phyloP scores from a whole-genome alignment of 2,329 filamentous ascomycete genomes.

The Arthrobotrys conoides region DNA sequence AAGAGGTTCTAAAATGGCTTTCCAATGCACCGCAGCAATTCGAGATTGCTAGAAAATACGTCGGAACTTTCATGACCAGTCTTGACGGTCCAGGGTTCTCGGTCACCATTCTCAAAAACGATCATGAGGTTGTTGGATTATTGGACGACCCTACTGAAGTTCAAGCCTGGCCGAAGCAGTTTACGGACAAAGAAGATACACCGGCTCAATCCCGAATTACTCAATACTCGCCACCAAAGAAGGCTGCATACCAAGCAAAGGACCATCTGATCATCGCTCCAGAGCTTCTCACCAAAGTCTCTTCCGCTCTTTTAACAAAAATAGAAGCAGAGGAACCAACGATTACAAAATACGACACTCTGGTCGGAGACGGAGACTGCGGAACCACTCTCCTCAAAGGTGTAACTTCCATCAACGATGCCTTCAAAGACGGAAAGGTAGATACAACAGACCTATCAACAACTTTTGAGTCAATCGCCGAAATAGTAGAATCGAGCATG shows the following conservation, averaged over 20 bases:
- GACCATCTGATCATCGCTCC: slow-evolving; percentile 4
- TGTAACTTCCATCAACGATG: slow-evolving; percentile 66
- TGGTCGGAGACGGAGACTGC: slow-evolving; percentile 67
- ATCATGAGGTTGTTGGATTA: slow-evolving; percentile 76
- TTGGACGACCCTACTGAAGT: slow-evolving; percentile 79
- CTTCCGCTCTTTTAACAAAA: slow-evolving; percentile 69
- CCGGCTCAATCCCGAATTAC: slow-evolving; percentile 30
- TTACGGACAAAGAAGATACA: slow-evolving; percentile 64
- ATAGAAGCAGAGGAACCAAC: slow-evolving; percentile 79
- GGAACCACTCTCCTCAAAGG: slow-evolving; percentile 69
- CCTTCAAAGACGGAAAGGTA: slow-evolving; percentile 71
- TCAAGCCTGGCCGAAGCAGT: slow-evolving; percentile 75
- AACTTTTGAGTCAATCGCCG: slow-evolving; percentile 70
- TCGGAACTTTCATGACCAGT: slow-evolving; percentile 83
- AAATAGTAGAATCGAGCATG: slow-evolving; percentile 71
- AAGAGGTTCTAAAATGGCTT: slow-evolving; percentile 78
- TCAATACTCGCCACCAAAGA: slow-evolving; percentile 27
- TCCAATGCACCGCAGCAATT: slow-evolving; percentile 73
- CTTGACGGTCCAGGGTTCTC: slow-evolving; percentile 83
- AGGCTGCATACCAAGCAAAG: slow-evolving; percentile 23
- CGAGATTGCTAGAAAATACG: slow-evolving; percentile 75
- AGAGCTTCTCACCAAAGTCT: slow-evolving; percentile 15
- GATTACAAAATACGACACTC: slow-evolving; percentile 76
- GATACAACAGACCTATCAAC: slow-evolving; percentile 66
- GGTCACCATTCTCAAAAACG: slow-evolving; percentile 77